Evolutionary conservation across 2,329 filamentous ascomycete genomes (phyloP).

Genomic region (Aspergillus versicolor): DNA sequence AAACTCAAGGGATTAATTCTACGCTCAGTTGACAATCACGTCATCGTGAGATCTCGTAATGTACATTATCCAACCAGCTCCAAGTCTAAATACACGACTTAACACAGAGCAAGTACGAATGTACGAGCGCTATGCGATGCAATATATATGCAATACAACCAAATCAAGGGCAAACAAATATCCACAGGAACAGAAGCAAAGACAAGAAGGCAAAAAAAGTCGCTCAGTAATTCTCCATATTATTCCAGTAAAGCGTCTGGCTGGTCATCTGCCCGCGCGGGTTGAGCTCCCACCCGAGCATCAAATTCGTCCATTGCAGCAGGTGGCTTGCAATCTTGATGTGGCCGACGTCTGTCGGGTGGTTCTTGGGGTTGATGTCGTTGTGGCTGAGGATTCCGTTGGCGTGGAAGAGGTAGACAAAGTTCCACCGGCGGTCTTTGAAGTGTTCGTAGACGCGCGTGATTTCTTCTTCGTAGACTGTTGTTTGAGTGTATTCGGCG

Average conservation of each 20-base stretch:
- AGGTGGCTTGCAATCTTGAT: conserved; percentile 62
- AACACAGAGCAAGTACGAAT: not conserved
- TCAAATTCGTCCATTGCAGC: conserved; percentile 57
- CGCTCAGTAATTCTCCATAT: conserved; percentile 45
- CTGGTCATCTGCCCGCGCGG: conserved; percentile 54
- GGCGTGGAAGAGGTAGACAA: conserved; percentile 63
- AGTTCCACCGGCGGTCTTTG: conserved; percentile 43
- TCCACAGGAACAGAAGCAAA: not conserved
- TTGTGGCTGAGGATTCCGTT: conserved; percentile 62
- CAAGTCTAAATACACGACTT: not conserved
- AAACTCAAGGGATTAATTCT: too few species aligned
- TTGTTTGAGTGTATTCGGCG: conserved; percentile 50
- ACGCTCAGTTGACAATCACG: too few species aligned
- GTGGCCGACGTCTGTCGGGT: conserved; percentile 62
- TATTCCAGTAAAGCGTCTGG: conserved; percentile 56
- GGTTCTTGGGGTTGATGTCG: conserved; percentile 58
- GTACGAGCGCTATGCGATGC: not conserved
- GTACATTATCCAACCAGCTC: not conserved
- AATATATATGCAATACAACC: not conserved
- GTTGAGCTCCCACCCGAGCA: conserved; percentile 57
- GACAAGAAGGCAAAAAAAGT: too few species aligned
- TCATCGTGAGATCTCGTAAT: not conserved
- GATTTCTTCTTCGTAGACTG: conserved; percentile 53
- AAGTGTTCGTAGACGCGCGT: conserved; percentile 54
- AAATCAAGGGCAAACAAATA: not conserved